Percentiles rank a stretch among this genome's conserved stretches.
These are phyloP conservation scores for Ascosphaera acerosa DNA, from an alignment of 2,329 filamentous ascomycete species.

Conservation along the genomic window DNA sequence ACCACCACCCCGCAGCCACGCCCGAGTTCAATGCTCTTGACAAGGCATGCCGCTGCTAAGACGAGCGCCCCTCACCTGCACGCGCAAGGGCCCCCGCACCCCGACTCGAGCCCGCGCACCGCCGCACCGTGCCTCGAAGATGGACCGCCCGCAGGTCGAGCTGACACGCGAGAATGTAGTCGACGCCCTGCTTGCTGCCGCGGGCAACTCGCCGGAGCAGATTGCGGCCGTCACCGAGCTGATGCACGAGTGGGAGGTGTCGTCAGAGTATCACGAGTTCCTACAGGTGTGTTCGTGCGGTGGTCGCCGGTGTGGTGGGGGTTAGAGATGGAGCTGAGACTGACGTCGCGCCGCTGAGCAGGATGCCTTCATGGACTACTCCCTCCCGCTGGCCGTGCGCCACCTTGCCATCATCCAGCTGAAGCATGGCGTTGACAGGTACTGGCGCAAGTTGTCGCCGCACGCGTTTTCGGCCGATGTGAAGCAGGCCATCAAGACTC, in stretches of 20 bases:
- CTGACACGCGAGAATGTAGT: conserved; percentile 38
- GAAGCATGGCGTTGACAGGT: conserved; percentile 89
- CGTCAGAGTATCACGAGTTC: conserved; percentile 38
- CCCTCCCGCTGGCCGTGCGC: conserved; percentile 50
- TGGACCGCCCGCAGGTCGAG: no score
- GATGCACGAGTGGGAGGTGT: conserved; percentile 43
- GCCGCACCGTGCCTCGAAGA: no score
- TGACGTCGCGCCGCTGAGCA: conserved; percentile 14
- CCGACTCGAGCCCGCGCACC: no score
- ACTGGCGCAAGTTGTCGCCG: conserved; percentile 64
- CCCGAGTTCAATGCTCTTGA: no score
- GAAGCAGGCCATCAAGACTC: conserved; percentile 48
- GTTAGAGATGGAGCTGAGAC: background rate
- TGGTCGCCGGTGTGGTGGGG: background rate
- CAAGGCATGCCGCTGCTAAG: no score
- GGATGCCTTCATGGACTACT: conserved; percentile 59
- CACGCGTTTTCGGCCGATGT: conserved; percentile 42
- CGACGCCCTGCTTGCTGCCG: conserved; percentile 36
- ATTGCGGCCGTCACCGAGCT: conserved; percentile 42
- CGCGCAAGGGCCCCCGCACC: no score
- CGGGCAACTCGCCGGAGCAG: conserved; percentile 37
- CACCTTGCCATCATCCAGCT: conserved; percentile 82
- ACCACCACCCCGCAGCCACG: no score
- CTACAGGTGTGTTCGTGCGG: conserved; percentile 32
- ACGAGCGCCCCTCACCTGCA: no score